phyloP scores from a whole-genome alignment of 139 green algal species.

The Raphidocelis subcapitata region DNA sequence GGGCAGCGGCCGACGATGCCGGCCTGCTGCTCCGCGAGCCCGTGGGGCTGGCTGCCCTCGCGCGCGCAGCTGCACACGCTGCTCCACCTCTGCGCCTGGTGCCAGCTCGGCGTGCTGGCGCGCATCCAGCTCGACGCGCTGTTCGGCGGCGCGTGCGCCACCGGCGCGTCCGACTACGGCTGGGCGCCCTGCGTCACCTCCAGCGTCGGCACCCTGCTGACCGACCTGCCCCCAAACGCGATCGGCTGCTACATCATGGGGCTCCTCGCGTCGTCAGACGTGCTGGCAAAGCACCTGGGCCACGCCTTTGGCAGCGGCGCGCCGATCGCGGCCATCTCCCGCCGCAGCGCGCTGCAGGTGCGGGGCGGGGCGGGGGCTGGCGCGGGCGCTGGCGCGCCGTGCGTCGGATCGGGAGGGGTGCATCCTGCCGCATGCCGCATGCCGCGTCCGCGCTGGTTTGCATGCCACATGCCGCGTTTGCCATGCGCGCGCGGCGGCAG shows the following conservation, averaged over 20 bases:
- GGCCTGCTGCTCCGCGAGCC: too few species aligned
- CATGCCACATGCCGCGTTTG: too few species aligned
- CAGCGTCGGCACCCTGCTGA: conserved; percentile 57
- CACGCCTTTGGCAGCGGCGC: conserved; percentile 17
- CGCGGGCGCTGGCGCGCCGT: not conserved
- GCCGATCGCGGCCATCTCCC: conserved; percentile 49
- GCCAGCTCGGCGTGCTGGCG: conserved; percentile 32
- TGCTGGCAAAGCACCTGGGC: conserved; percentile 19
- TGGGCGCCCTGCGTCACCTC: conserved; percentile 42
- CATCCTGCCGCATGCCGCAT: not conserved
- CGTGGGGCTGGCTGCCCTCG: too few species aligned
- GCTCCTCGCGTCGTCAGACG: conserved; percentile 40
- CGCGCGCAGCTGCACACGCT: not conserved
- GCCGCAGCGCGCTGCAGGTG: conserved; percentile 49
- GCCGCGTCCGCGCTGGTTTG: too few species aligned
- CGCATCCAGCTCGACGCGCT: conserved; percentile 36
- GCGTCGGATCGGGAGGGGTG: not conserved
- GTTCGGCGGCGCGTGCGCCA: conserved; percentile 32
- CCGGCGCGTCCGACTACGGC: not conserved
- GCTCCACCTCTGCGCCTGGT: conserved; percentile 39
- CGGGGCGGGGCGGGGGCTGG: not conserved
- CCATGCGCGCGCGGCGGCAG: too few species aligned
- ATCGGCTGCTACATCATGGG: conserved; percentile 78
- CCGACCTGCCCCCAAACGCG: conserved; percentile 74
- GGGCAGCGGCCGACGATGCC: too few species aligned